Percentiles rank a stretch among this genome's conserved stretches.
Evolutionary conservation across 129 eudicot species (phyloP).

Genomic region (sunflower (Helianthus annuus)): DNA sequence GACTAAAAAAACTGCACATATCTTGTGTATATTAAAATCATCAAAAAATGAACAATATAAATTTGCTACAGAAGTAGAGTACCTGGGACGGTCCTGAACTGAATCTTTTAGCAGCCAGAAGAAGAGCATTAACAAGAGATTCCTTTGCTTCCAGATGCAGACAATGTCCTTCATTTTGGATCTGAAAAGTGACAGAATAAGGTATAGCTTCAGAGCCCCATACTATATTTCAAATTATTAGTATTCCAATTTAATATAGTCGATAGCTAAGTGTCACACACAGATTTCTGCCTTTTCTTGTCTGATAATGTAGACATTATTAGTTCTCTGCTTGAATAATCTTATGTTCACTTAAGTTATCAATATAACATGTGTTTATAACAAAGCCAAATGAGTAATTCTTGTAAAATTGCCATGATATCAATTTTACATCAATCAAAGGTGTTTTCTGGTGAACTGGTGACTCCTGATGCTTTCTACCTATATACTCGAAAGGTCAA

Average conservation of each 20-base stretch:
- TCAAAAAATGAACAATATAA: neutral
- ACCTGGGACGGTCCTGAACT: slow-evolving; percentile 95
- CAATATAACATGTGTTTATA: neutral
- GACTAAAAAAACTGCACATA: neutral
- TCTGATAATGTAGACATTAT: neutral
- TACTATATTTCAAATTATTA: neutral
- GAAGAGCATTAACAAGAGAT: slow-evolving; percentile 76
- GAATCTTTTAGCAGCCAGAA: slow-evolving; percentile 82
- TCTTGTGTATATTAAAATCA: neutral
- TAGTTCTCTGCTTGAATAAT: too few relatives aligned
- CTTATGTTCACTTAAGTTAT: neutral
- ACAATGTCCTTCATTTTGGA: slow-evolving; percentile 80
- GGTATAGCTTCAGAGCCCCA: neutral
- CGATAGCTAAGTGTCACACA: neutral
- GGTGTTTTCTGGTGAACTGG: neutral
- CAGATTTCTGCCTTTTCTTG: neutral
- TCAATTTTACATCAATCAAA: neutral
- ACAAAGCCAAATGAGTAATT: neutral
- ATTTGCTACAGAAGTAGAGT: slow-evolving; percentile 18
- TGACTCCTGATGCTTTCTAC: neutral
- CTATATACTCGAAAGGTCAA: neutral
- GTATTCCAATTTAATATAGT: neutral
- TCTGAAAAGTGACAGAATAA: slow-evolving; percentile 43
- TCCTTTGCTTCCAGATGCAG: slow-evolving; percentile 78
- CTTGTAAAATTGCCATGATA: neutral